Base-by-base conservation (phyloP, 23 red algal genomes). In the Cyanidioschyzon merolae region DNA sequence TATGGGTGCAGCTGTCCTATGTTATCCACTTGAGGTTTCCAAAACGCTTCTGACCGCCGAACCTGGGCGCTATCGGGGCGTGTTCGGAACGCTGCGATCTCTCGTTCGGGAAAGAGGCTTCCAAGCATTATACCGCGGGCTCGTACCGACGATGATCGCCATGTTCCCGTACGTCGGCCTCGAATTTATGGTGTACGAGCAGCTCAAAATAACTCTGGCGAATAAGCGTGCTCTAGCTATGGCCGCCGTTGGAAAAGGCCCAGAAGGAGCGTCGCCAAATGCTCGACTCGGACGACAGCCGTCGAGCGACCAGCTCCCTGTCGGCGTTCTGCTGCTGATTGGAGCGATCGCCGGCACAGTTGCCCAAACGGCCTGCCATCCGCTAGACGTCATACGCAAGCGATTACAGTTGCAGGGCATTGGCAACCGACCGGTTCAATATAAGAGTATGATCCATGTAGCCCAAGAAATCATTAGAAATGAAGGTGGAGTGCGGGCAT, bases 81-180 rank as follows among this genome's bases (percentile, higher is more conserved):
- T 95, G 1, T 58, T 86, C 12, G 57, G 74, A 26, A 89, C 85
- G 0, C 51, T 95, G 27, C 37, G 37, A 17, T 26, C 82, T 0
- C 82, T 95, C 25, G 82, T 76, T 34, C 76, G 85, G 59, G 54
- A 50, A 78, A 54, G 86, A 39, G 90, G 90, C 1, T 40, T 76
- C 0, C 38, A 68, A 38, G 90, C 75, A 57, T 76, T 95, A 58
- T 98, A 92, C 59, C 75, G 85, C 0, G 94, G 94, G 27, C 83
- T 98, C 16, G 77, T 57, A 1, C 94, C 94, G 37, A 90, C 94
- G 1, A 30, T 98, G n/a, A 80, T 98, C 0, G 94, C 88, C 39
- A 92, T 98, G 89, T 91, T 98, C 68, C 94, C 94, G 41, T 98
- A 98, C 58, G 88, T 90, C 0, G 94, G 94, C 18, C 84, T 98